Evolutionary conservation across 371 early-diverging fungal genomes (phyloP), one percentile per base, ranked within the genome.

Genomic region (Mortierella sp.): DNA sequence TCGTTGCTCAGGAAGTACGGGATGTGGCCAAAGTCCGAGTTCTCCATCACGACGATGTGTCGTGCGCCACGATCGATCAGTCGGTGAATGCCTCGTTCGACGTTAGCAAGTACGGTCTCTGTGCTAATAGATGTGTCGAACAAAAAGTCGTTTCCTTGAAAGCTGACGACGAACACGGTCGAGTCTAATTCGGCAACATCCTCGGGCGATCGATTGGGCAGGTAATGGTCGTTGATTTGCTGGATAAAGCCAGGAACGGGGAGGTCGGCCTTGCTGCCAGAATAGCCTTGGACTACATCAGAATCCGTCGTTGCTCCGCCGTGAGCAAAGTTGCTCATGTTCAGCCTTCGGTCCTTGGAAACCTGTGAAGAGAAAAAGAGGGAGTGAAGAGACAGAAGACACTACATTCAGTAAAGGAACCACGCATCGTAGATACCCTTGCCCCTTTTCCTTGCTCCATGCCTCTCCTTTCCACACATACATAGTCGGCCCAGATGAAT

Each of bases 261-360:
- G 5, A 84, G 53, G 54, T 84, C 75, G 0, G 46, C 71, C 0
- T 75, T 61, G 8, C 55, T 64, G 0, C 84, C 84, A 26, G 80
- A 59, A 54, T 75, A 80, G 51, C 84, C 84, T 40, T 84, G 84
- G 5, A 84, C 75, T 5, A 73, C 14, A 51, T 67, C 51, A 1
- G 77, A 77, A 44, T 82, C 82, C 34, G 82, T 82, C 0, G 86
- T 82, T n/a, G 89, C 89, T 43, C 88, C 82, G 8, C 89, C 89
- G 75, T 74, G 83, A 5, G 89, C 89, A 74, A 75, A 86, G 59
- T 79, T 79, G 28, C 59, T 71, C 51, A 82, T 3, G 19, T 76
- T 77, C 51, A 80, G n/a, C 10, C 40, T 53, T 24, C 69, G 61
- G 9, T 55, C 71, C 48, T 57, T 51, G n/a, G 85, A 28, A 16